Percentiles rank a stretch among this genome's conserved stretches.
Evolutionary conservation across 2,329 filamentous ascomycete species (phyloP).

Genomic region (Epicoccum nigrum): DNA sequence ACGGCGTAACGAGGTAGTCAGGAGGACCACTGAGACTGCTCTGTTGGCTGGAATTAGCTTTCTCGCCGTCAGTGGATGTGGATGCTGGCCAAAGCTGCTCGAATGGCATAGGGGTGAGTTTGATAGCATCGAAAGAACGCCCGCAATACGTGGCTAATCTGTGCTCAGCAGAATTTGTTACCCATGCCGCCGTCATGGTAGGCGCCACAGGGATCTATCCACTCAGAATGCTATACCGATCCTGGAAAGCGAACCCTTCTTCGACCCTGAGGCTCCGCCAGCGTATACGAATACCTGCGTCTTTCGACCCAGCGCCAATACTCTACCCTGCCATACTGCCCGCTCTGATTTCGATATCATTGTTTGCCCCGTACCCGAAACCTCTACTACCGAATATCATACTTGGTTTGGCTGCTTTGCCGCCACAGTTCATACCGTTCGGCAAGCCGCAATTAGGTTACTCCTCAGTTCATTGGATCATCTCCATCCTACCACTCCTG

Average conservation of each 20-base stretch:
- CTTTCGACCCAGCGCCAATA: slow-evolving; percentile 92
- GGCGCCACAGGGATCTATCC: slow-evolving; percentile 47
- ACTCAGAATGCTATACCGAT: slow-evolving; percentile 45
- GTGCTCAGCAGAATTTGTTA: slow-evolving; percentile 48
- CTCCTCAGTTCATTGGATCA: slow-evolving; percentile 76
- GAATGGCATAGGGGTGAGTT: slow-evolving; percentile 51
- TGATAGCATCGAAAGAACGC: neutral
- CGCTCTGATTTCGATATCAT: slow-evolving; percentile 75
- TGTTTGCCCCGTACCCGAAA: slow-evolving; percentile 66
- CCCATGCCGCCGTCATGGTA: slow-evolving; percentile 44
- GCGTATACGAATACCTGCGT: slow-evolving; percentile 68
- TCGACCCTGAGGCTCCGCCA: slow-evolving; percentile 43
- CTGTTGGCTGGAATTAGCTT: slow-evolving; percentile 60
- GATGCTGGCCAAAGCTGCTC: slow-evolving; percentile 41
- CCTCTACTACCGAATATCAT: slow-evolving; percentile 79
- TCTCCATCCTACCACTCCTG: slow-evolving; percentile 73
- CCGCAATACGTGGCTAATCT: slow-evolving; percentile 19
- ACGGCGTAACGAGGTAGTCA: slow-evolving; percentile 89
- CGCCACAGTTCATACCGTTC: slow-evolving; percentile 73
- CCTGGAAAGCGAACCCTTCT: slow-evolving; percentile 28
- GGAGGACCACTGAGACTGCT: slow-evolving; percentile 61
- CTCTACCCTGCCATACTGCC: slow-evolving; percentile 83
- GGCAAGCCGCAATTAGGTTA: slow-evolving; percentile 62
- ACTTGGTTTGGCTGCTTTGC: slow-evolving; percentile 79
- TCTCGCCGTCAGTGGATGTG: slow-evolving; percentile 52